phyloP scores from a whole-genome alignment of 2,329 filamentous ascomycete genomes.

The Ceratocystis ficicola region DNA sequence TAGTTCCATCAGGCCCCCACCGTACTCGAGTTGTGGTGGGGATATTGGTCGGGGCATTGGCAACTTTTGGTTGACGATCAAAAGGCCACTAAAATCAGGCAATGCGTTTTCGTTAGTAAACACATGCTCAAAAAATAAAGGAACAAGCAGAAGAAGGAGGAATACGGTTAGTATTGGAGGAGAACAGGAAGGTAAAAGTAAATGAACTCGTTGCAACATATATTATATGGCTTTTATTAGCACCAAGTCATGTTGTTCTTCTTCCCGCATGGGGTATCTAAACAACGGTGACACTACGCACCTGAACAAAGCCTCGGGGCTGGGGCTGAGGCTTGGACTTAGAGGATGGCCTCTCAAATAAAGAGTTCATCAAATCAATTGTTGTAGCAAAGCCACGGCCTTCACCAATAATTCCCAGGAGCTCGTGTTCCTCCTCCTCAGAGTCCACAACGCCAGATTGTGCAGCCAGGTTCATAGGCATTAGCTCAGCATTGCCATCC shows the following conservation, averaged over 20 bases:
- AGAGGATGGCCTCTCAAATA: conserved; percentile 65
- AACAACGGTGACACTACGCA: conserved; percentile 49
- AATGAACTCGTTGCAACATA: background rate
- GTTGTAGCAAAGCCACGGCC: conserved; percentile 66
- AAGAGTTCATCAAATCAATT: conserved; percentile 91
- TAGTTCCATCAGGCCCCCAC: conserved; percentile 63
- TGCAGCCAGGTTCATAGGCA: conserved; percentile 15
- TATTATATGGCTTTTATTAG: conserved; percentile 13
- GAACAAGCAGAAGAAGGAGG: background rate
- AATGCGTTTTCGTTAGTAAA: background rate
- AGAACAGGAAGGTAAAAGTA: background rate
- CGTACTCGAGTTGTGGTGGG: conserved; percentile 48
- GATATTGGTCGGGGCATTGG: conserved; percentile 26
- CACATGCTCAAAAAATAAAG: background rate
- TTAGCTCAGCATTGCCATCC: conserved; percentile 37
- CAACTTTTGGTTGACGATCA: conserved; percentile 61
- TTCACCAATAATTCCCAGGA: conserved; percentile 30
- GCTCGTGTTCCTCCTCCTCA: conserved; percentile 16
- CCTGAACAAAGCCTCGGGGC: conserved; percentile 64
- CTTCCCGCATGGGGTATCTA: background rate
- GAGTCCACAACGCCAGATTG: conserved; percentile 22
- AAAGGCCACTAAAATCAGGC: conserved; percentile 62
- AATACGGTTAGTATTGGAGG: background rate
- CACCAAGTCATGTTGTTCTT: conserved; percentile 3
- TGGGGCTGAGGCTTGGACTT: conserved; percentile 36